Percentiles rank a stretch among this genome's conserved stretches.
These are phyloP conservation scores for Ophiocordyceps robertsii DNA, from an alignment of 2,329 filamentous ascomycete species.

Conservation along the genomic window DNA sequence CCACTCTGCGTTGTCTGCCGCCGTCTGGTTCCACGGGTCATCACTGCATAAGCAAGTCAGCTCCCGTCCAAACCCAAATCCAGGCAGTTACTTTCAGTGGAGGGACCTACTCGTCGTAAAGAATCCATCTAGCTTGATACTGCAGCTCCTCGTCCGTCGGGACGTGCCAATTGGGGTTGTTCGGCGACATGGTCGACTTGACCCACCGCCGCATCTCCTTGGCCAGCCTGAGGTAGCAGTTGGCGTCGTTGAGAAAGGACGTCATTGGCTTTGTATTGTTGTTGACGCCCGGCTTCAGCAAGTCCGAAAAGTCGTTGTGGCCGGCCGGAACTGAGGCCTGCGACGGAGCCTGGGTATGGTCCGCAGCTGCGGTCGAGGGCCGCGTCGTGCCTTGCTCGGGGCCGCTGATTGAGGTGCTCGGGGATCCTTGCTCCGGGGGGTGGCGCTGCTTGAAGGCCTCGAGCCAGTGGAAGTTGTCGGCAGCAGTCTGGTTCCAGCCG, in stretches of 20 bases:
- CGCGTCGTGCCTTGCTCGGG: not conserved
- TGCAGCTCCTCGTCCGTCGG: constrained; percentile 49
- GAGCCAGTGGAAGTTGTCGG: constrained; percentile 42
- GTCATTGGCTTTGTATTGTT: constrained; percentile 9
- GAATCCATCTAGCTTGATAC: constrained; percentile 48
- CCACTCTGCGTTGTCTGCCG: constrained; percentile 51
- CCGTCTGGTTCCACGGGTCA: constrained; percentile 51
- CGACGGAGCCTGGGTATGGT: not conserved
- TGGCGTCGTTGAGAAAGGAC: constrained; percentile 44
- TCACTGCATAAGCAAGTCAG: constrained; percentile 24
- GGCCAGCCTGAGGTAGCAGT: constrained; percentile 44
- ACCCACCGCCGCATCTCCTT: constrained; percentile 40
- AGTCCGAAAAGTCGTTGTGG: constrained; percentile 3
- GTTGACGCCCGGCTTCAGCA: constrained; percentile 1
- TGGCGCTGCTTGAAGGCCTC: constrained; percentile 37
- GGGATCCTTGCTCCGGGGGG: constrained; percentile 6
- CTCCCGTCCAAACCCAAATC: not conserved
- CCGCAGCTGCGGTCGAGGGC: not conserved
- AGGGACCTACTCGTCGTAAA: constrained; percentile 45
- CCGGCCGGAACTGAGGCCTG: not conserved
- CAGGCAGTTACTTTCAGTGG: not conserved
- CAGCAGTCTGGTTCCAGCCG: constrained; percentile 49
- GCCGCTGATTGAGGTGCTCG: not conserved
- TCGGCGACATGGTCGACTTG: constrained; percentile 37
- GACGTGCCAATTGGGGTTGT: constrained; percentile 46